phyloP scores from a whole-genome alignment of 768 basidiomycete genomes.

The Termitomyces sp. region DNA sequence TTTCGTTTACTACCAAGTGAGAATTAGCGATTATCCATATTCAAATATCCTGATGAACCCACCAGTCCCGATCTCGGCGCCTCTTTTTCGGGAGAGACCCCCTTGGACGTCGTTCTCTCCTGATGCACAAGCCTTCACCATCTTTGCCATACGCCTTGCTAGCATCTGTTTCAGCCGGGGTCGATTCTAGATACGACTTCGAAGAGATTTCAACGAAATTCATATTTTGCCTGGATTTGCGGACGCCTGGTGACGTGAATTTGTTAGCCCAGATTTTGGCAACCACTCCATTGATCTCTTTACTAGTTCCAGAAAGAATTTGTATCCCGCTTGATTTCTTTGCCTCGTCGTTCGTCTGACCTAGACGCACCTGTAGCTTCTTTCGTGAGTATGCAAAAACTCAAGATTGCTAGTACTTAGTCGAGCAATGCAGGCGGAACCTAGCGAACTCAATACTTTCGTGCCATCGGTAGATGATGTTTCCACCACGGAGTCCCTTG shows the following conservation, averaged over 20 bases:
- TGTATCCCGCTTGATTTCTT: constrained; percentile 12
- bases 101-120: constrained; percentile 81
- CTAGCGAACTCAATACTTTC: constrained; percentile 42
- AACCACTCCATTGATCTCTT: background rate
- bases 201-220: constrained; percentile 61
- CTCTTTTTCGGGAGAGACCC: constrained; percentile 83
- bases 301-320: constrained; percentile 12
- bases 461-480: constrained; percentile 44
- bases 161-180: constrained; percentile 62
- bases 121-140: constrained; percentile 60
- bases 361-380: constrained; percentile 4
- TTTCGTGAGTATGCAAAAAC: constrained; percentile 28
- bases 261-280: background rate
- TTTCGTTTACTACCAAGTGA: constrained; percentile 75
- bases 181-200: constrained; percentile 43
- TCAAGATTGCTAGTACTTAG: background rate
- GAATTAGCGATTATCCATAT: constrained; percentile 16
- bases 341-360: constrained; percentile 16
- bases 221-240: constrained; percentile 56
- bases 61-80: constrained; percentile 40
- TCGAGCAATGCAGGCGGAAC: constrained; percentile 38
- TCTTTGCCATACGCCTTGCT: constrained; percentile 56
- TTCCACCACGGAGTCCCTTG: constrained; percentile 34
- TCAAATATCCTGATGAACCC: constrained; percentile 1
- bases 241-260: constrained; percentile 2